Evolutionary conservation across 257 asterid species (phyloP).

Genomic region (Echites panduratus): DNA sequence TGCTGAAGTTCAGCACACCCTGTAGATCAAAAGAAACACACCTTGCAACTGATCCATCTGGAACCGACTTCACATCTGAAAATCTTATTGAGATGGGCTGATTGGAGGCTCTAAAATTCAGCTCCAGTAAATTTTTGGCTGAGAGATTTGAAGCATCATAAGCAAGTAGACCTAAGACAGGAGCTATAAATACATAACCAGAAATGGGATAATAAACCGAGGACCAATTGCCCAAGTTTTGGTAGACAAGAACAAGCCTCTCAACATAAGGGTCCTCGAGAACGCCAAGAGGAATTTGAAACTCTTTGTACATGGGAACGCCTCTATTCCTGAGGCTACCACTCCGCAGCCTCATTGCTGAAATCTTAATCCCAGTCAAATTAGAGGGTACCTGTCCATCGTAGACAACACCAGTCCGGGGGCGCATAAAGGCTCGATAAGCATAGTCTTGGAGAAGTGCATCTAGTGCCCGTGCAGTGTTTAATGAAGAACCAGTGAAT

Average conservation of each 20-base stretch:
- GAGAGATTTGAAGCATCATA: slow-evolving; percentile 51
- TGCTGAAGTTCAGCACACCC: slow-evolving; percentile 44
- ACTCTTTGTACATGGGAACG: slow-evolving; percentile 40
- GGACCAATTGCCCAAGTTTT: slow-evolving; percentile 57
- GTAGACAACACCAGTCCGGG: slow-evolving; percentile 50
- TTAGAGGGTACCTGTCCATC: slow-evolving; percentile 45
- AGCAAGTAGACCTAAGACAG: slow-evolving; percentile 59
- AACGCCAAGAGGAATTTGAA: slow-evolving; percentile 47
- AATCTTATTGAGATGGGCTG: slow-evolving; percentile 57
- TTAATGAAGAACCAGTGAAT: slow-evolving; percentile 19
- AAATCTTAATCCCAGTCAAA: slow-evolving; percentile 52
- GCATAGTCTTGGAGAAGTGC: slow-evolving; percentile 55
- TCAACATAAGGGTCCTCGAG: slow-evolving; percentile 41
- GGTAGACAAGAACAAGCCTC: slow-evolving; percentile 67
- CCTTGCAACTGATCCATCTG: slow-evolving; percentile 37
- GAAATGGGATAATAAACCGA: slow-evolving; percentile 31
- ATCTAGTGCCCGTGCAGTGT: slow-evolving; percentile 43
- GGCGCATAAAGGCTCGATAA: slow-evolving; percentile 41
- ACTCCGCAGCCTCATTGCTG: slow-evolving; percentile 63
- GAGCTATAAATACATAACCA: slow-evolving; percentile 52
- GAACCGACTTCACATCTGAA: slow-evolving; percentile 24
- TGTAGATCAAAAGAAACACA: slow-evolving; percentile 46
- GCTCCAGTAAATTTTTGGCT: slow-evolving; percentile 40
- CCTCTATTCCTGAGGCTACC: slow-evolving; percentile 59
- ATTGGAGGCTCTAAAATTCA: slow-evolving; percentile 33